phyloP scores from a whole-genome alignment of 176 grass and related monocot species.

The Phoenix roebelenii region DNA sequence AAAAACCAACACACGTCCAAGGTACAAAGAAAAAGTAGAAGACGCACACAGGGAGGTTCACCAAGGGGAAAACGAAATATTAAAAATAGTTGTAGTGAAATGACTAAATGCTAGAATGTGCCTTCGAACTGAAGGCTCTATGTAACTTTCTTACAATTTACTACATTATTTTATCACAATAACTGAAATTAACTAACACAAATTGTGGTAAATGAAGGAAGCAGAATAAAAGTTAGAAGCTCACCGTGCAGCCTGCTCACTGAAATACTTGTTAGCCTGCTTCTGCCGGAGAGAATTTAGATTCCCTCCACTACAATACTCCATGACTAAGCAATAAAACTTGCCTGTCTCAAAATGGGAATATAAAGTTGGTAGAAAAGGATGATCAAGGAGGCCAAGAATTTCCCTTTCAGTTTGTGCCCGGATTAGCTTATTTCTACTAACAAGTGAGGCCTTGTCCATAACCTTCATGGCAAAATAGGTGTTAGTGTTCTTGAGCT shows the following conservation, averaged over 20 bases:
- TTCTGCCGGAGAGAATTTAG: conserved; percentile 7
- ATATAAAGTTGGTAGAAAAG: conserved; percentile 3
- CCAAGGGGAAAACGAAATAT: too few relatives aligned
- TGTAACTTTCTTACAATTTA: too few relatives aligned
- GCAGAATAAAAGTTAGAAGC: not conserved
- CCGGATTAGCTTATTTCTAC: conserved; percentile 6
- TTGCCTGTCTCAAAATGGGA: conserved; percentile 16
- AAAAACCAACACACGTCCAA: too few relatives aligned
- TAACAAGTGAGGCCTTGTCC: conserved; percentile 9
- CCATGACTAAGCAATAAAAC: conserved; percentile 8
- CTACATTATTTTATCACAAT: too few relatives aligned
- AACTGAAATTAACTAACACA: not conserved
- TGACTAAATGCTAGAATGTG: too few relatives aligned
- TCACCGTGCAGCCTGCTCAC: conserved; percentile 1
- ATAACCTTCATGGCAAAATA: conserved; percentile 12
- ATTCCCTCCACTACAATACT: conserved; percentile 5
- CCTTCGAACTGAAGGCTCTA: too few relatives aligned
- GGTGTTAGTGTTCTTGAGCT: conserved; percentile 3
- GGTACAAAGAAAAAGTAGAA: too few relatives aligned
- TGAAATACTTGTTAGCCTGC: not conserved
- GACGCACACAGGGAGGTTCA: too few relatives aligned
- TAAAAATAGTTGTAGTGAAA: too few relatives aligned
- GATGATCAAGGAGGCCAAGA: conserved; percentile 9
- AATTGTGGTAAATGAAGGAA: not conserved
- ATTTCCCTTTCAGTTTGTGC: conserved; percentile 17